These are phyloP conservation scores for Daucus carota DNA, from an alignment of 129 eudicot genomes.

Conservation along the genomic window DH1_v3.0 NC_030385.2:28637001-28637500, in stretches of 20 bases:
- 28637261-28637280: neutral
- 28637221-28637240: neutral
- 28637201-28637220: neutral
- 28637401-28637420: neutral
- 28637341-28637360: constrained; percentile 8
- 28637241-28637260: neutral
- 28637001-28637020: constrained; percentile 2
- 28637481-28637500: neutral
- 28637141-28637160: neutral
- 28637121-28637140: neutral
- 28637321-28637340: neutral
- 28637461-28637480: constrained; percentile 7
- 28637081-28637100: neutral
- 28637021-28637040: neutral
- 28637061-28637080: neutral
- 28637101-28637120: neutral
- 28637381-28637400: constrained; percentile 3
- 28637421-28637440: constrained; percentile 3
- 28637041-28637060: neutral
- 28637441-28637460: neutral
- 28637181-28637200: neutral
- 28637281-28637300: neutral
- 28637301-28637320: neutral
- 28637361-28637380: neutral
- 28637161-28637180: neutral